phyloP scores from a whole-genome alignment of 345 rosid species.

The Anastatica hierochuntica region DNA sequence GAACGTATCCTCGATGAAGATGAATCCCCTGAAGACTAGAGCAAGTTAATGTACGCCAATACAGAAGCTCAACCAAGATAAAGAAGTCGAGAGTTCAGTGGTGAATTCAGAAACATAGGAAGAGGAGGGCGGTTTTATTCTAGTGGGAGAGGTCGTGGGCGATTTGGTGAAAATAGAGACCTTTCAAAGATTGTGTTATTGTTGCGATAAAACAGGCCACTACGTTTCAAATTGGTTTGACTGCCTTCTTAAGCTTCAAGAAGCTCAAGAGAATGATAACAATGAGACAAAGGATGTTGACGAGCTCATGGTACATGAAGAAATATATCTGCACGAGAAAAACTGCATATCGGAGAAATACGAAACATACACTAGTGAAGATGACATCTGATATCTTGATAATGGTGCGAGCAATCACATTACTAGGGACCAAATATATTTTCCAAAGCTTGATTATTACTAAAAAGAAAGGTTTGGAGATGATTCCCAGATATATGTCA shows the following conservation, averaged over 20 bases:
- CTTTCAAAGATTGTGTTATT: not conserved
- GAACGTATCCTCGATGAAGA: too few species aligned
- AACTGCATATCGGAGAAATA: not conserved
- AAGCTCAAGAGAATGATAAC: not conserved
- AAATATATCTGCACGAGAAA: too few species aligned
- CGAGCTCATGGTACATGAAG: not conserved
- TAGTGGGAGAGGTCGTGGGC: too few species aligned
- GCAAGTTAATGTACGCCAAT: too few species aligned
- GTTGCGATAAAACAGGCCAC: not conserved
- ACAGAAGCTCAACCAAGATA: too few species aligned
- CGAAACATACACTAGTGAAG: not conserved
- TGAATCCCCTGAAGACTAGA: too few species aligned
- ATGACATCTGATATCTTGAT: not conserved
- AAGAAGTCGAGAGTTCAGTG: too few species aligned
- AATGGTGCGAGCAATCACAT: not conserved
- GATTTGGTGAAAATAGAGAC: not conserved
- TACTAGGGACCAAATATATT: not conserved
- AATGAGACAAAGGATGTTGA: not conserved
- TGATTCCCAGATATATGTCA: not conserved
- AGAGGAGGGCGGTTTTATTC: too few species aligned
- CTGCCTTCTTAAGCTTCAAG: not conserved
- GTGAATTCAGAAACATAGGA: too few species aligned
- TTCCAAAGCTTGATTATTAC: not conserved
- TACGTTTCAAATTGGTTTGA: not conserved
- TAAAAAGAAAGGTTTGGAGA: not conserved